Conservation (phyloP, 805 yeast species). For the Blastobotrys mokoenaii region DNA sequence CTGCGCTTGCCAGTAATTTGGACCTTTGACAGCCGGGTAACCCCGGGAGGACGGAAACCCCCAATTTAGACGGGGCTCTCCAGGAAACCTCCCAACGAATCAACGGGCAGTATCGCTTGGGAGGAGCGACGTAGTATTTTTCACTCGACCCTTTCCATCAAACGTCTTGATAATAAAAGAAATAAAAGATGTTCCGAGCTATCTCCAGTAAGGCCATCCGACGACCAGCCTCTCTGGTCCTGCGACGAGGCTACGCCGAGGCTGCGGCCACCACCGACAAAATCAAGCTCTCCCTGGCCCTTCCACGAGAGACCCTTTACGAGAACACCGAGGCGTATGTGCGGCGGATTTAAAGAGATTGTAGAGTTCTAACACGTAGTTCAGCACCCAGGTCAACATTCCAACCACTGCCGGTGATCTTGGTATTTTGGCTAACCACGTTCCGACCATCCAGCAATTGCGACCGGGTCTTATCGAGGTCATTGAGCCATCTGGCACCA, state of each 20-base stretch:
- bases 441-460: conserved; percentile 93
- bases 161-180: too few species aligned
- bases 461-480: conserved; percentile 93
- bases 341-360: not conserved
- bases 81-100: too few species aligned
- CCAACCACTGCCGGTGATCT: conserved; percentile 94
- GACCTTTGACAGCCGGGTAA: too few species aligned
- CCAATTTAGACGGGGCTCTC: too few species aligned
- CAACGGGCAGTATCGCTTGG: too few species aligned
- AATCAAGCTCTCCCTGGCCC: conserved; percentile 79
- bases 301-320: conserved; percentile 61
- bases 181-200: conserved; percentile 1
- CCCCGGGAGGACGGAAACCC: too few species aligned
- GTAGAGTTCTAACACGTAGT: not conserved
- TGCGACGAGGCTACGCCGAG: conserved; percentile 75
- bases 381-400: conserved; percentile 72
- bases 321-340: conserved; percentile 28
- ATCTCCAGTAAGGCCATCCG: not conserved
- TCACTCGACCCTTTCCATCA: too few species aligned
- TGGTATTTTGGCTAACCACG: conserved; percentile 97
- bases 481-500: conserved; percentile 62
- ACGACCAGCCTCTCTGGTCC: conserved; percentile 18
- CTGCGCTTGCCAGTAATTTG: too few species aligned
- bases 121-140: too few species aligned
- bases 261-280: conserved; percentile 60